Percentiles rank a stretch among this genome's conserved stretches.
Conservation (phyloP, 768 basidiomycete genomes). For the Phylloporus arenicola region DNA sequence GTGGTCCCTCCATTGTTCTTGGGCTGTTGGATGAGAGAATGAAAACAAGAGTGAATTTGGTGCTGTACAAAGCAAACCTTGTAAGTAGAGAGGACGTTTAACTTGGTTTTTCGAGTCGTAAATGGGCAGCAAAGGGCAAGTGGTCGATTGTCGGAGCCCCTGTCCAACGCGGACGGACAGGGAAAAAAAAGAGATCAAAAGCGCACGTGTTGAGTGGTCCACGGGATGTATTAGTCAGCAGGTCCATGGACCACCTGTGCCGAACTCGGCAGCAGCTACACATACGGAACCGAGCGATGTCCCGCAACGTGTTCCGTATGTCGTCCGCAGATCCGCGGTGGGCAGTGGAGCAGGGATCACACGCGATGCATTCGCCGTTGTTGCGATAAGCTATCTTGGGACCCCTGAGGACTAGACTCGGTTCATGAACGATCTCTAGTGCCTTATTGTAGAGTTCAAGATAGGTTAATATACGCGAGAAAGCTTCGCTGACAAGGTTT, state of each 20-base stretch:
- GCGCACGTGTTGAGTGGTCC: slow-evolving; percentile 27
- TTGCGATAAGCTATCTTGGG: slow-evolving; percentile 29
- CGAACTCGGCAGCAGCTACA: slow-evolving; percentile 14
- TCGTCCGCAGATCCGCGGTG: slow-evolving; percentile 30
- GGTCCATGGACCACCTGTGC: slow-evolving; percentile 23
- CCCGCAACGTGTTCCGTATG: too few species aligned
- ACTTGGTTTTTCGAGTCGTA: not conserved
- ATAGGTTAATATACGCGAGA: slow-evolving; percentile 23
- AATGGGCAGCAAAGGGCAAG: slow-evolving; percentile 17
- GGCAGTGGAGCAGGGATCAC: slow-evolving; percentile 8
- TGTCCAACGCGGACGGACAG: slow-evolving; percentile 32
- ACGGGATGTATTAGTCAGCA: slow-evolving; percentile 12
- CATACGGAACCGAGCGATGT: too few species aligned
- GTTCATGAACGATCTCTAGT: slow-evolving; percentile 1
- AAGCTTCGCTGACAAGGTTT: slow-evolving; percentile 30
- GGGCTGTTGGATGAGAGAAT: slow-evolving; percentile 28
- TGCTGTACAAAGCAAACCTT: slow-evolving; percentile 12
- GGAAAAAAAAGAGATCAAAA: slow-evolving; percentile 35
- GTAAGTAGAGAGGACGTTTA: not conserved
- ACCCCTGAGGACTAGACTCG: slow-evolving; percentile 25
- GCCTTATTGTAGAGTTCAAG: not conserved
- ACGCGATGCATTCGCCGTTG: slow-evolving; percentile 25
- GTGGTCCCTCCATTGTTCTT: slow-evolving; percentile 31
- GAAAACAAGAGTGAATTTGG: slow-evolving; percentile 2
- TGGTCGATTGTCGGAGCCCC: slow-evolving; percentile 35